These are phyloP conservation scores for Nothophaeocryptopus gaeumannii DNA, from an alignment of 2,329 filamentous ascomycete species.

Conservation along the genomic window DNA sequence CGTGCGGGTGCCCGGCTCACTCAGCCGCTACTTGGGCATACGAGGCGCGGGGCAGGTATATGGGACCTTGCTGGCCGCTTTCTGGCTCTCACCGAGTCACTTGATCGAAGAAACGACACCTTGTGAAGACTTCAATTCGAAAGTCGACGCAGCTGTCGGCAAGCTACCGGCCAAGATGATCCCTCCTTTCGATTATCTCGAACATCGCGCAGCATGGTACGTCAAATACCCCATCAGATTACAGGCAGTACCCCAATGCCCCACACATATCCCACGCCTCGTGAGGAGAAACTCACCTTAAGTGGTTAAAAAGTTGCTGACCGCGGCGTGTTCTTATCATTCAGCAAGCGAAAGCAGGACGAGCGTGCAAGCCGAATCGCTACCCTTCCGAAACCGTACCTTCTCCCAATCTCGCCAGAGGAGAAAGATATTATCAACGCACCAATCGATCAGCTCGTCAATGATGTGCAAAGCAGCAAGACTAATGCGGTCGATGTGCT, in stretches of 20 bases:
- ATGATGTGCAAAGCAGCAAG: slow-evolving; percentile 68
- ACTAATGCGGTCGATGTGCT: slow-evolving; percentile 70
- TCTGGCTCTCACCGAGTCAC: neutral
- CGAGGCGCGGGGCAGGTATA: slow-evolving; percentile 3
- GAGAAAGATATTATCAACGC: slow-evolving; percentile 68
- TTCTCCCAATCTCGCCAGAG: slow-evolving; percentile 58
- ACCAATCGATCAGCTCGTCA: slow-evolving; percentile 74
- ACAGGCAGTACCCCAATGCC: neutral
- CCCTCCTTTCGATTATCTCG: slow-evolving; percentile 62
- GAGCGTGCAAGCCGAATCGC: slow-evolving; percentile 70
- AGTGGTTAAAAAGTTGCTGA: neutral
- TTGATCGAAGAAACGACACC: neutral
- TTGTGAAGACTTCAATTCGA: neutral
- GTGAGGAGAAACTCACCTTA: neutral
- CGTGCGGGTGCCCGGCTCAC: neutral
- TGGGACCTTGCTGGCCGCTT: neutral
- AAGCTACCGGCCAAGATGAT: slow-evolving; percentile 25
- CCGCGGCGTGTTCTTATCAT: neutral
- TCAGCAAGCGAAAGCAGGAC: slow-evolving; percentile 73
- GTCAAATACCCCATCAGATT: slow-evolving; percentile 25
- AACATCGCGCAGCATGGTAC: slow-evolving; percentile 70
- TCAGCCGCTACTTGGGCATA: slow-evolving; percentile 2
- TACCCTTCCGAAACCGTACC: slow-evolving; percentile 64
- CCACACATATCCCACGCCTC: slow-evolving; percentile 20
- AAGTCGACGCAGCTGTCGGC: slow-evolving; percentile 6